Base-by-base conservation (phyloP, 1,139 yeast genomes). In the Taphrina pruni region DNA sequence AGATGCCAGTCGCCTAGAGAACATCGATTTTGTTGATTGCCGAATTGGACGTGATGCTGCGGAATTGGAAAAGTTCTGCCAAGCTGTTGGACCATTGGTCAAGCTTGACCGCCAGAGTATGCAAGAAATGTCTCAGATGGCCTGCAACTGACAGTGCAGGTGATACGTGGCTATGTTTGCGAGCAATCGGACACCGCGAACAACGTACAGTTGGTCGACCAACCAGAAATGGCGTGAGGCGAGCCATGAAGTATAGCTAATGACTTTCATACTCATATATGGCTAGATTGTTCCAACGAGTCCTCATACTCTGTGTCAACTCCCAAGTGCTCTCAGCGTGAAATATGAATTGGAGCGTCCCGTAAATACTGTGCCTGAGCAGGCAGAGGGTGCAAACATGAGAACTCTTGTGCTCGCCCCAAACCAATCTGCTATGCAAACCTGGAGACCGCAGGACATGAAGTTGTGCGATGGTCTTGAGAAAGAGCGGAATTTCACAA, bases 181-280 rank as follows among this genome's bases (percentile, higher is more conserved):
- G 11, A 35, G 54, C 54, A 11, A 20, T 20, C 36, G 36, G 11
- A 2, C 36, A 21, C n/a, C 20, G 12, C 2, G 14, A 11, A 26
- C 36, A 35, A 21, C 32, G 54, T 8, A 9, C 36, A 9, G 3
- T 11, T 21, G 54, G 36, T 20, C 54, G 14, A 21, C 20, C 12
- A 21, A 26, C n/a, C 32, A 21, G 54, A 21, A 50, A 50, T 50
- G 36, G 54, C 54, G 54, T 50, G 54, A 50, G 54, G n/a, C 54
- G 54, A 26, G 54, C 36, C 54, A 21, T 50, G 54, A 8, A 50
- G n/a, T 6, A n/a, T 50, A 50, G 54, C n/a, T 21, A 50, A 26
- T 20, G 54, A 50, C 9, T 21, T 26, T 50, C 32, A 50, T 50
- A 50, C 54, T 50, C 54, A 50, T 50, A 50, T 11, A 50, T 50